Percentiles rank a stretch among this genome's conserved stretches.
These are phyloP conservation scores for Puccinia brachypodii DNA, from an alignment of 1,284 basidiomycete genomes.

Conservation along the genomic window DNA sequence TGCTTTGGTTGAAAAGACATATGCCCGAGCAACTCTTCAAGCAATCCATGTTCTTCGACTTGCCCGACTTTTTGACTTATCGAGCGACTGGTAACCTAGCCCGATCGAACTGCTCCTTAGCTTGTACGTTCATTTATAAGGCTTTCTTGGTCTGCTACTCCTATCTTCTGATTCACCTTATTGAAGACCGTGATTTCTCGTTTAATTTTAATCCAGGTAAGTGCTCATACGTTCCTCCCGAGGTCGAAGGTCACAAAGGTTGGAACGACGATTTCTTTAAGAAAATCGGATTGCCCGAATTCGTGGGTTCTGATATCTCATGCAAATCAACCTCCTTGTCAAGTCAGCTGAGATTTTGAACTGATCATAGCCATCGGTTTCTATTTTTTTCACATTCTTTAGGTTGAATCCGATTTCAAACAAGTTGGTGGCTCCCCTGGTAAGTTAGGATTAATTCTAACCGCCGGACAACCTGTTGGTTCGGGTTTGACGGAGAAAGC, in stretches of 20 bases:
- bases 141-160: background rate
- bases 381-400: slow-evolving; percentile 54
- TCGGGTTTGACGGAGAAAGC: slow-evolving; percentile 74
- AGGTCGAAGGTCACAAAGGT: slow-evolving; percentile 63
- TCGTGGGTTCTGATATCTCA: slow-evolving; percentile 58
- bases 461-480: slow-evolving; percentile 90
- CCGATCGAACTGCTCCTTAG: slow-evolving; percentile 87
- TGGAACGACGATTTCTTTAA: slow-evolving; percentile 88
- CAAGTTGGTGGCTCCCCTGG: slow-evolving; percentile 74
- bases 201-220: slow-evolving; percentile 60
- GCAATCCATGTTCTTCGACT: slow-evolving; percentile 88
- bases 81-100: slow-evolving; percentile 76
- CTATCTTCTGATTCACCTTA: background rate
- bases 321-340: background rate
- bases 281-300: slow-evolving; percentile 73
- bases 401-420: slow-evolving; percentile 66
- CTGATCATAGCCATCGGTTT: background rate
- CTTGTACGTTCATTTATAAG: slow-evolving; percentile 62
- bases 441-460: slow-evolving; percentile 66
- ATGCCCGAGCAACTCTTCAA: slow-evolving; percentile 76
- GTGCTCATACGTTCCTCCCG: slow-evolving; percentile 83
- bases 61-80: slow-evolving; percentile 95
- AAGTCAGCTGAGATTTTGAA: background rate
- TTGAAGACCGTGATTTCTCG: slow-evolving; percentile 36
- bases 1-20: slow-evolving; percentile 90